Evolutionary conservation across 1,284 basidiomycete species (phyloP).

Genomic region (Ustilago trichophora): DNA sequence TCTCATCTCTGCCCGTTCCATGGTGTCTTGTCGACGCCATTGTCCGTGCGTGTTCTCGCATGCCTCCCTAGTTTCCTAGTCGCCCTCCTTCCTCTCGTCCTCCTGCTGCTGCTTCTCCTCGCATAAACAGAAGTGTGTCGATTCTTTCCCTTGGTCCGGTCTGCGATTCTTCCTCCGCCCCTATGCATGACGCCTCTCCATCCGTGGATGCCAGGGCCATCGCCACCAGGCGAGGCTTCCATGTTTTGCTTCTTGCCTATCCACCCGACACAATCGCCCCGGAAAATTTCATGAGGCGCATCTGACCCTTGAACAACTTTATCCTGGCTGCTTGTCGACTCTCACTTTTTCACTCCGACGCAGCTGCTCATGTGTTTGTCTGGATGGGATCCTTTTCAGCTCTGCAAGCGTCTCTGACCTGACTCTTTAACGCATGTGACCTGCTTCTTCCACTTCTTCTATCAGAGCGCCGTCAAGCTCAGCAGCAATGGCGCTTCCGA

Average conservation of each 20-base stretch:
- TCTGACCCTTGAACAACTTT: slow-evolving; percentile 9
- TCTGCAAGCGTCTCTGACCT: too few relatives aligned
- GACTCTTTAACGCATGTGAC: too few relatives aligned
- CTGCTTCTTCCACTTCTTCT: too few relatives aligned
- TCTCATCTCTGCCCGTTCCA: background rate
- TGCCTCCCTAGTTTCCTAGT: too few relatives aligned
- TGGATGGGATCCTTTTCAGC: too few relatives aligned
- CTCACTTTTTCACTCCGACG: slow-evolving; percentile 3
- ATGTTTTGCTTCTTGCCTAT: background rate
- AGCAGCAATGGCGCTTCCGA: background rate
- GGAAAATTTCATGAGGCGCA: slow-evolving; percentile 8
- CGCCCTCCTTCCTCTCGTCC: too few relatives aligned
- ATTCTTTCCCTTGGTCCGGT: background rate
- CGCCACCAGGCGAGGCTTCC: too few relatives aligned
- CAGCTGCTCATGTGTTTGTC: slow-evolving; percentile 1
- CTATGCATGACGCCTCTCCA: too few relatives aligned
- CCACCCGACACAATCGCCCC: background rate
- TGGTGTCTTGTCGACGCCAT: too few relatives aligned
- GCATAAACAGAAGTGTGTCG: slow-evolving; percentile 8
- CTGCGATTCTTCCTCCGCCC: background rate
- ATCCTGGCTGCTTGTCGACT: slow-evolving; percentile 2
- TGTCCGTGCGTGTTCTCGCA: too few relatives aligned
- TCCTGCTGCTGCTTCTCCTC: too few relatives aligned
- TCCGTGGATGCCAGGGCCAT: too few relatives aligned
- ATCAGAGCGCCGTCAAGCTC: background rate